Conservation (phyloP, 257 asterid species). For the Gynochthodes officinalis region DNA sequence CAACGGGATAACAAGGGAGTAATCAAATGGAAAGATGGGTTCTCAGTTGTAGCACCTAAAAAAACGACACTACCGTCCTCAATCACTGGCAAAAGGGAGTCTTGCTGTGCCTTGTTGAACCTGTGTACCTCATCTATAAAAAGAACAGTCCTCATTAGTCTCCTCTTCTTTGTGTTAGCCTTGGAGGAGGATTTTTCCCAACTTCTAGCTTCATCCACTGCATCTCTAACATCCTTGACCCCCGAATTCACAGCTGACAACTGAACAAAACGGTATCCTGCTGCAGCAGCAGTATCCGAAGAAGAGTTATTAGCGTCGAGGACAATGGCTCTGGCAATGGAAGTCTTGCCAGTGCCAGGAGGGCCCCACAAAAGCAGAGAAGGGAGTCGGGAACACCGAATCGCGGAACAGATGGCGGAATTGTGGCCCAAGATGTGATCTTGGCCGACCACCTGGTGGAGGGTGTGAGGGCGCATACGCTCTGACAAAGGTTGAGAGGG, state of each 20-base stretch:
- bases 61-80: constrained; percentile 84
- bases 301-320: constrained; percentile 16
- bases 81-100: constrained; percentile 77
- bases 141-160: constrained; percentile 47
- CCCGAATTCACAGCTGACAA: constrained; percentile 83
- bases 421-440: constrained; percentile 55
- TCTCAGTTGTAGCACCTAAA: constrained; percentile 91
- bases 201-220: constrained; percentile 63
- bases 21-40: constrained; percentile 78
- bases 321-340: constrained; percentile 74
- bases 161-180: constrained; percentile 18
- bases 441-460: constrained; percentile 78
- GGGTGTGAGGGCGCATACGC: constrained; percentile 75
- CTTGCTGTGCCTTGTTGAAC: constrained; percentile 87
- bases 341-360: constrained; percentile 86
- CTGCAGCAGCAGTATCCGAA: not conserved
- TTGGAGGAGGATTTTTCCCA: constrained; percentile 4
- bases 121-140: constrained; percentile 92
- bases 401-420: constrained; percentile 58
- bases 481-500: constrained; percentile 64
- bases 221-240: constrained; percentile 77
- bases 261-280: constrained; percentile 43
- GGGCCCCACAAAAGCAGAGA: constrained; percentile 87
- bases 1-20: constrained; percentile 84
- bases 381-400: constrained; percentile 53